A percentile compares a stretch with the other conserved stretches of the same genome.
Conservation (phyloP, 345 rosid species). For the Syzygium aromaticum region DNA sequence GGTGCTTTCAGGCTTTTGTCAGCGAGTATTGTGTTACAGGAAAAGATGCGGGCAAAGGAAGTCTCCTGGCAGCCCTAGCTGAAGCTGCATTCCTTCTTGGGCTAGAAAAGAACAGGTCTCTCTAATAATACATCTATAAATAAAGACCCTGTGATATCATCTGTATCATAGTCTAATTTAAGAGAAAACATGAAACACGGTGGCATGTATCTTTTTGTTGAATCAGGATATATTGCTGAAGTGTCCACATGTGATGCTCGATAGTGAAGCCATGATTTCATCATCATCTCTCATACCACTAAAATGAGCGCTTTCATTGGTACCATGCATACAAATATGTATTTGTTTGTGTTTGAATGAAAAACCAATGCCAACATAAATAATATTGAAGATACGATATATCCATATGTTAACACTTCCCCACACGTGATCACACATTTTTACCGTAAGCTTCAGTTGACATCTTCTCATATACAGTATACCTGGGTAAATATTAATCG, state of each 20-base stretch:
- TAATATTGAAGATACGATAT: not conserved
- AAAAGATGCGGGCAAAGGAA: slow-evolving; percentile 86
- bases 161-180: not conserved
- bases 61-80: slow-evolving; percentile 81
- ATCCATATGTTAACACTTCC: not conserved
- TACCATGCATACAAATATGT: not conserved
- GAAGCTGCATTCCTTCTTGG: slow-evolving; percentile 93
- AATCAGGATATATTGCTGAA: not conserved
- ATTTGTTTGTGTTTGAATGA: not conserved
- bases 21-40: slow-evolving; percentile 92
- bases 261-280: not conserved
- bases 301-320: not conserved
- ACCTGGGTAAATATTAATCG: not conserved
- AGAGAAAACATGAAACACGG: not conserved
- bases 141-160: not conserved
- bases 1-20: slow-evolving; percentile 65
- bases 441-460: not conserved
- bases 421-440: not conserved
- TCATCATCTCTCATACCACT: not conserved
- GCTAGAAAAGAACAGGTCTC: slow-evolving; percentile 86
- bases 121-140: not conserved
- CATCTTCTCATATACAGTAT: not conserved
- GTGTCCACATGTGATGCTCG: not conserved
- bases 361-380: not conserved
- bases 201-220: not conserved